phyloP scores from a whole-genome alignment of 2,329 filamentous ascomycete genomes.

The Arthrobotrys musiformis region DNA sequence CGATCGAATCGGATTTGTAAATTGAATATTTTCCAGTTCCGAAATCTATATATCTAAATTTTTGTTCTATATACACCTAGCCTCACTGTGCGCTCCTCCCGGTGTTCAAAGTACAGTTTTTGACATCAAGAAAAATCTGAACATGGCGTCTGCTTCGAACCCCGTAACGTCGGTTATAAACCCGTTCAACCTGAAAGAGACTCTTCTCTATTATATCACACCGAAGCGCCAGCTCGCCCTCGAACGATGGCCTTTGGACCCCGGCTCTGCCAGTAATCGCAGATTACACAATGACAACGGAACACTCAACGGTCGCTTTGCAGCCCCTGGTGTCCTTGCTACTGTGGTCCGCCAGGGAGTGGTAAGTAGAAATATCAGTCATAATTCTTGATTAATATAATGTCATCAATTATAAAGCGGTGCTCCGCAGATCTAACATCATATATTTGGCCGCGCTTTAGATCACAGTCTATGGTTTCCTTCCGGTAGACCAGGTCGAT shows the following conservation, averaged over 20 bases:
- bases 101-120: too few relatives aligned
- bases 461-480: slow-evolving; percentile 8
- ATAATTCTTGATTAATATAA: too few relatives aligned
- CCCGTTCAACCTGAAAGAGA: neutral
- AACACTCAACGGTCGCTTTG: neutral
- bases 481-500: neutral
- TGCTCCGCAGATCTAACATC: too few relatives aligned
- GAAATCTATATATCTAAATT: too few relatives aligned
- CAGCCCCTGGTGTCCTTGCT: neutral
- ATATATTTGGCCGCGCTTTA: too few relatives aligned
- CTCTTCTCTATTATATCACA: slow-evolving; percentile 4
- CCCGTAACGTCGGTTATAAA: neutral
- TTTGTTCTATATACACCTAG: too few relatives aligned
- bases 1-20: too few relatives aligned
- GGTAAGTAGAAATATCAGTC: neutral
- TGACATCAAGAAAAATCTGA: too few relatives aligned
- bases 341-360: slow-evolving; percentile 6
- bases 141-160: slow-evolving; percentile 5
- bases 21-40: too few relatives aligned
- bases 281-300: neutral
- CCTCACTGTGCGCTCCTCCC: too few relatives aligned
- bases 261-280: neutral
- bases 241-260: slow-evolving; percentile 1
- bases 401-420: too few relatives aligned
- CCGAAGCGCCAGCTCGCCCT: slow-evolving; percentile 4